phyloP scores from a whole-genome alignment of 2,329 filamentous ascomycete genomes.

The Metarhizium humberi region DNA sequence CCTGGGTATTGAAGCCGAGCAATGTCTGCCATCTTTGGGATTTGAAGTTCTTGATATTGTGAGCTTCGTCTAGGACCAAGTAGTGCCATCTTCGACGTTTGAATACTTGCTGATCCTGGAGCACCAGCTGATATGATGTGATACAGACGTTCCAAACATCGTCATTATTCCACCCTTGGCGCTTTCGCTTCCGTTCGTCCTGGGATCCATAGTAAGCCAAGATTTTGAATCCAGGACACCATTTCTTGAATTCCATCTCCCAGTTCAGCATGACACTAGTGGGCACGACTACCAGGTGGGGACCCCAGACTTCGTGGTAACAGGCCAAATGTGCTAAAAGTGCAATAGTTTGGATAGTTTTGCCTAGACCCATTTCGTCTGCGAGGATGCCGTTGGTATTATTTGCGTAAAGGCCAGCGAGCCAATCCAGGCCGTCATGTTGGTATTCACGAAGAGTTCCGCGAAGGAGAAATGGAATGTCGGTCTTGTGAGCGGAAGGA shows the following conservation, averaged over 20 bases:
- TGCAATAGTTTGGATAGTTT: constrained; percentile 96
- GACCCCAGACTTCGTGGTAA: constrained; percentile 85
- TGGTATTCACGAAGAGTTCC: constrained; percentile 93
- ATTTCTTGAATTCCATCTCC: constrained; percentile 99
- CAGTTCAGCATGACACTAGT: constrained; percentile 99
- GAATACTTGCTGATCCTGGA: constrained; percentile 90
- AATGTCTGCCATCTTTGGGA: constrained; percentile 95
- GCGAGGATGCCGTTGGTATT: constrained; percentile 93
- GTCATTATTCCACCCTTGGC: constrained; percentile 86
- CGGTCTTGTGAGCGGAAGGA: constrained; percentile 47
- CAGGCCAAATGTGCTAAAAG: constrained; percentile 87
- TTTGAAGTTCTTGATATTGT: constrained; percentile 99
- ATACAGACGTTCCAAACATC: constrained; percentile 96
- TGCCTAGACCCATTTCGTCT: constrained; percentile 97
- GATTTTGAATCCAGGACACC: constrained; percentile 96
- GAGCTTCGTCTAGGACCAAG: constrained; percentile 94
- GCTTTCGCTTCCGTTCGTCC: constrained; percentile 84
- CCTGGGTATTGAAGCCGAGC: constrained; percentile 83
- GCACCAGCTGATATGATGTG: constrained; percentile 91
- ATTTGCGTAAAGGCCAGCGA: constrained; percentile 84
- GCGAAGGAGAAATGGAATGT: constrained; percentile 73
- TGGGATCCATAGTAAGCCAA: constrained; percentile 92
- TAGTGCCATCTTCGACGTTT: constrained; percentile 93
- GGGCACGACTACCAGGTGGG: constrained; percentile 90
- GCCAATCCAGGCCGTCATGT: constrained; percentile 94